A percentile compares a stretch with the other conserved stretches of the same genome.
Evolutionary conservation across 2,329 filamentous ascomycete genomes (phyloP).

Genomic region (Fusarium acutatum): DNA sequence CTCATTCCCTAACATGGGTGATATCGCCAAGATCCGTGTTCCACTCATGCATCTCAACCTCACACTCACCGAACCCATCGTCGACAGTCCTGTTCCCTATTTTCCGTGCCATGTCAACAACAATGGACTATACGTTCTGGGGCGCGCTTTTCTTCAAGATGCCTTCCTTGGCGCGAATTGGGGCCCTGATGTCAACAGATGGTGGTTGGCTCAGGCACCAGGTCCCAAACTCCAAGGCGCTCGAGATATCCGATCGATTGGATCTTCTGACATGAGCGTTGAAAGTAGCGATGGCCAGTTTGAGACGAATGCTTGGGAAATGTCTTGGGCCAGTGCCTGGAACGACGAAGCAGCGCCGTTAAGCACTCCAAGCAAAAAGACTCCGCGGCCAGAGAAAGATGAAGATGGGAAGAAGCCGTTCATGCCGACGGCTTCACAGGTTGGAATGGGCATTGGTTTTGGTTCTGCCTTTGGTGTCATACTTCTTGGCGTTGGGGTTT

Average conservation of each 20-base stretch:
- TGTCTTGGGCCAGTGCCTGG: constrained; percentile 23
- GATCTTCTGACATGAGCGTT: background rate
- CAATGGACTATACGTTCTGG: constrained; percentile 44
- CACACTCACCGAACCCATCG: background rate
- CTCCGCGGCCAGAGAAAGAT: background rate
- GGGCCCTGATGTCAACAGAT: constrained; percentile 33
- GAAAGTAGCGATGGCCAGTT: background rate
- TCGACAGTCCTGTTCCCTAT: background rate
- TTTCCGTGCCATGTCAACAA: constrained; percentile 51
- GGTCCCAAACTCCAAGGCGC: constrained; percentile 3
- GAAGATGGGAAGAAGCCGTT: background rate
- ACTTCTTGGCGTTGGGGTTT: background rate
- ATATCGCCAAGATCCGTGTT: background rate
- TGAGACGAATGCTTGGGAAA: constrained; percentile 16
- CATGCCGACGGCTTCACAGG: background rate
- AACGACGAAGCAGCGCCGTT: background rate
- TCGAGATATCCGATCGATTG: background rate
- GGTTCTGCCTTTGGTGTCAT: background rate
- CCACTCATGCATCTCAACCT: constrained; percentile 14
- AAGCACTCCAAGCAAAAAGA: background rate
- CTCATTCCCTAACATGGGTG: background rate
- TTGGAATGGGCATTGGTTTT: background rate
- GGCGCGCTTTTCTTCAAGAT: constrained; percentile 54
- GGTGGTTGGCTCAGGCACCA: constrained; percentile 31
- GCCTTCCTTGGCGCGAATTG: constrained; percentile 56